Percentiles rank a stretch among this genome's conserved stretches.
phyloP scores from a whole-genome alignment of 2,329 filamentous ascomycete species.

The Pyricularia grisea region DNA sequence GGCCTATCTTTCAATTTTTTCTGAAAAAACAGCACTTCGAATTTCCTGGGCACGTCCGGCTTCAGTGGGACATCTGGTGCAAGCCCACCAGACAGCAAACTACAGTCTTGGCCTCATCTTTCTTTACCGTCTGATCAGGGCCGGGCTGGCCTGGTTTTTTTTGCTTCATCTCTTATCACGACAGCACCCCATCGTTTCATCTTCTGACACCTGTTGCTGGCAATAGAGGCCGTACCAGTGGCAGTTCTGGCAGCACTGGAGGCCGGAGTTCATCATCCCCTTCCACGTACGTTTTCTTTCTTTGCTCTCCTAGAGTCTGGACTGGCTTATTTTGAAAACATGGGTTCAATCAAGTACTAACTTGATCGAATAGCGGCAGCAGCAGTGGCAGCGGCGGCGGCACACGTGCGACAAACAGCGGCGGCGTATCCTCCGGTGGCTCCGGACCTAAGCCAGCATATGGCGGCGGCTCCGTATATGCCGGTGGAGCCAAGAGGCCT shows the following conservation, averaged over 20 bases:
- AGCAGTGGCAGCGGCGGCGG: neutral
- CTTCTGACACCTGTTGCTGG: neutral
- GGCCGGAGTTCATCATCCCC: neutral
- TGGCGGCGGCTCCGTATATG: conserved; percentile 56
- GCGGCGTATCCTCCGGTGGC: conserved; percentile 46
- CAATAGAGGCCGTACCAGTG: conserved; percentile 1
- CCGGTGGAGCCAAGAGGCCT: conserved; percentile 52
- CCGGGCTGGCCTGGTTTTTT: neutral
- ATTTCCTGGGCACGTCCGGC: neutral
- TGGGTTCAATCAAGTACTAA: neutral
- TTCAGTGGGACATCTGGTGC: neutral
- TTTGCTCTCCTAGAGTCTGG: neutral
- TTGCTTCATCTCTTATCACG: neutral
- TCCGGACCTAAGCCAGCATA: conserved; percentile 47
- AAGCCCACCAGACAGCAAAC: neutral
- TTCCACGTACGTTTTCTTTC: conserved; percentile 1
- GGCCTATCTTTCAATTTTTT: neutral
- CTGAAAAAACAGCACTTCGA: neutral
- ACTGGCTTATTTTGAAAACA: neutral
- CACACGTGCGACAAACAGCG: conserved; percentile 24
- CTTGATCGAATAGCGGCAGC: neutral
- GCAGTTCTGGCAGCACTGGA: neutral
- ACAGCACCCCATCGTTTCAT: neutral
- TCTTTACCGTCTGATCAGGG: neutral
- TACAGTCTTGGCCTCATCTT: neutral